Evolutionary conservation across 306 rosid genomes (phyloP).

Genomic region (Fragaria ananassa): DNA sequence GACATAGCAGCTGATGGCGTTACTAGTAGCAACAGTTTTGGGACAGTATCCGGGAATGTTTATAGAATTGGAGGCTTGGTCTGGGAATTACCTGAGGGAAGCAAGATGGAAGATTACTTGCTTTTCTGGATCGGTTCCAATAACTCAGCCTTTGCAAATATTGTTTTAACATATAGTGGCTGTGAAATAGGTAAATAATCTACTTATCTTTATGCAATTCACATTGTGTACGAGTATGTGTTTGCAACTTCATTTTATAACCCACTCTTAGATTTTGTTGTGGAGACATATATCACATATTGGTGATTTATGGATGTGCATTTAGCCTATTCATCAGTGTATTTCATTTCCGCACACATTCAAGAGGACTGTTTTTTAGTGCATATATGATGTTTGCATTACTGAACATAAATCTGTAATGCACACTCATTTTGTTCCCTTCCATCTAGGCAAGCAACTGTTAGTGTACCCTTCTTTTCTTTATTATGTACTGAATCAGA

Average conservation of each 20-base stretch:
- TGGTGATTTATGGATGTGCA: neutral
- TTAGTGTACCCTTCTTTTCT: neutral
- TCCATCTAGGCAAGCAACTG: slow-evolving; percentile 1
- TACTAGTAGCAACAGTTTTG: slow-evolving; percentile 24
- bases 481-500: neutral
- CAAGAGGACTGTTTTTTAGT: neutral
- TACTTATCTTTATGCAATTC: neutral
- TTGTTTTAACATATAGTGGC: slow-evolving; percentile 71
- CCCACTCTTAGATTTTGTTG: neutral
- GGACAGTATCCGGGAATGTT: slow-evolving; percentile 27
- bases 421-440: neutral
- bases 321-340: neutral
- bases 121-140: slow-evolving; percentile 84
- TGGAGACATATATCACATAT: neutral
- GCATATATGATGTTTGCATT: neutral
- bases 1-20: slow-evolving; percentile 30
- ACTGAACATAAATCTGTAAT: neutral
- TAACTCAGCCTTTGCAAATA: slow-evolving; percentile 79
- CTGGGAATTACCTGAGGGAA: slow-evolving; percentile 64
- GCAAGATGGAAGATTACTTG: slow-evolving; percentile 63
- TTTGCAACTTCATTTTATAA: neutral
- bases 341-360: neutral
- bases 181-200: slow-evolving; percentile 74
- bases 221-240: neutral
- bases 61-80: slow-evolving; percentile 67